A percentile compares a stretch with the other conserved stretches of the same genome.
Evolutionary conservation across 1,284 basidiomycete species (phyloP).

Genomic region (Papiliotrema laurentii): DNA sequence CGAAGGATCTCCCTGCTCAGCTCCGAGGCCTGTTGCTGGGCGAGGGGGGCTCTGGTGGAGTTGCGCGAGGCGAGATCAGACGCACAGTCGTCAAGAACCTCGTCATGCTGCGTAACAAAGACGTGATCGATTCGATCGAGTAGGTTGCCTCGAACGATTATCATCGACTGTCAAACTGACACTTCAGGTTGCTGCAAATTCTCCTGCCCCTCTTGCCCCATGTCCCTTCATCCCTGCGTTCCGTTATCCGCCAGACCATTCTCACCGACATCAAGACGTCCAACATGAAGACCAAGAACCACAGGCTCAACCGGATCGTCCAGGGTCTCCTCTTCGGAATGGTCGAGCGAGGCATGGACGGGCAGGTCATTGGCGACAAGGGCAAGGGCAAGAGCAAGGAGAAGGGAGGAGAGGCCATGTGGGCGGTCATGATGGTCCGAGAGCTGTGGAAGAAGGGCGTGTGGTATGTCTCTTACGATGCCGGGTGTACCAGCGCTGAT

Average conservation of each 20-base stretch:
- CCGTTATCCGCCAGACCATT: slow-evolving; percentile 89
- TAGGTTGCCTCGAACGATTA: too few relatives aligned
- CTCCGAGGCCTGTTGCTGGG: slow-evolving; percentile 66
- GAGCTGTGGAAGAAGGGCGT: slow-evolving; percentile 93
- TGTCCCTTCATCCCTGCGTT: slow-evolving; percentile 79
- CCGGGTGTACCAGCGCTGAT: not conserved
- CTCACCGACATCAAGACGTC: slow-evolving; percentile 91
- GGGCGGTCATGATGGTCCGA: slow-evolving; percentile 91
- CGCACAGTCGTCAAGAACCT: slow-evolving; percentile 81
- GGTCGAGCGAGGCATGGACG: slow-evolving; percentile 85
- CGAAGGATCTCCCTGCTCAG: slow-evolving; percentile 72
- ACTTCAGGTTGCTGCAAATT: slow-evolving; percentile 73
- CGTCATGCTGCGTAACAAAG: slow-evolving; percentile 88
- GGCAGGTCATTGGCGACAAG: slow-evolving; percentile 73
- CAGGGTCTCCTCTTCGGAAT: slow-evolving; percentile 95
- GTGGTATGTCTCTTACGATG: slow-evolving; percentile 57
- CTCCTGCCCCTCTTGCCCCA: slow-evolving; percentile 91
- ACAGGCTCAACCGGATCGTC: slow-evolving; percentile 92
- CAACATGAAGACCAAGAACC: slow-evolving; percentile 83
- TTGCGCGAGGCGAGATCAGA: slow-evolving; percentile 55
- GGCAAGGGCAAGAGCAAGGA: slow-evolving; percentile 53
- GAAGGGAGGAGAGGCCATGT: slow-evolving; percentile 83
- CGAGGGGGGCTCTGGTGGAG: slow-evolving; percentile 25
- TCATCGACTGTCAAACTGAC: too few relatives aligned
- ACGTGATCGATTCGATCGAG: slow-evolving; percentile 88